phyloP scores from a whole-genome alignment of 192 early-diverging fungal genomes.

The Rhizophagus prolifer region DNA sequence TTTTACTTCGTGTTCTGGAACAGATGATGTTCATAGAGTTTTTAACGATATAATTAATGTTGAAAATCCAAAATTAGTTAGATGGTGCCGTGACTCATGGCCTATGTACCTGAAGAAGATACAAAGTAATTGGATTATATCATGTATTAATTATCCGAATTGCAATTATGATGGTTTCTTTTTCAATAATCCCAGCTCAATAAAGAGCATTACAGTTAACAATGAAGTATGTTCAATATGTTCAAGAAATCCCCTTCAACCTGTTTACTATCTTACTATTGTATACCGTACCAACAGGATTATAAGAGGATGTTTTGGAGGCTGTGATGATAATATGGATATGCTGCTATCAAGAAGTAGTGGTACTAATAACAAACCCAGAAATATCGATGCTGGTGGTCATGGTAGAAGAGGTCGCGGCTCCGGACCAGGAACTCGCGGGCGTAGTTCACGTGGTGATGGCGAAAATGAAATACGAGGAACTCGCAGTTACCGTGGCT shows the following conservation, averaged over 20 bases:
- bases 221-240: neutral
- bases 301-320: constrained; percentile 7
- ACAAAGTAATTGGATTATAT: neutral
- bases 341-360: neutral
- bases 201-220: neutral
- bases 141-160: neutral
- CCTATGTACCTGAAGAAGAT: neutral
- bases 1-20: neutral
- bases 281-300: constrained; percentile 14
- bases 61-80: neutral
- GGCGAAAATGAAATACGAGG: neutral
- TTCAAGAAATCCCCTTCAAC: neutral
- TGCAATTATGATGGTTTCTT: neutral
- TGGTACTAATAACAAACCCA: neutral
- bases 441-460: neutral
- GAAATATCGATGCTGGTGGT: neutral
- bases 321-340: neutral
- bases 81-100: neutral
- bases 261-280: neutral
- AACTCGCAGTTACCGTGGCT: neutral
- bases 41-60: neutral
- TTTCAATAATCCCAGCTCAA: neutral
- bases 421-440: too few relatives aligned
- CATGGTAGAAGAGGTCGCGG: too few relatives aligned
- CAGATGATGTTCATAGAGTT: neutral